Evolutionary conservation across 2,329 filamentous ascomycete genomes (phyloP), one percentile per base, ranked within the genome.

Genomic region (Rhynchosporium secalis): DNA sequence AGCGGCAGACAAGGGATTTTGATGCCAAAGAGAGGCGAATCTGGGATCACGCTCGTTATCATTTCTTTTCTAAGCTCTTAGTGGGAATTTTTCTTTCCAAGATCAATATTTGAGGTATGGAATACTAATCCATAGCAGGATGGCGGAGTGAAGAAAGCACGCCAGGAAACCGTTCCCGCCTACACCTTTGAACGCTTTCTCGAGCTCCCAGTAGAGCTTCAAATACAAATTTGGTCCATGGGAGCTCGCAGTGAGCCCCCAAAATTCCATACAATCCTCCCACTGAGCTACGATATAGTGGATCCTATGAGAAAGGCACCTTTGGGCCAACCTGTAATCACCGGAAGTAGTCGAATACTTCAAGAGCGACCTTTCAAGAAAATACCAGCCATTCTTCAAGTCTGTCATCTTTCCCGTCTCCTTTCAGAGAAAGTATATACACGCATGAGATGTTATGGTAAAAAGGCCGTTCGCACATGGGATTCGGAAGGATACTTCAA

Each of bases 401-500:
- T 59, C 2, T 59, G 56, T 29, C 46, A 36, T 2, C 33, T 51
- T 13, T 59, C 56, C 15, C 45, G 56, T 9, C 26, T 43, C n/a
- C 28, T 51, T 28, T 46, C 46, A 10, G 46, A 59, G 26, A 7
- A 26, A 20, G 40, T 59, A 38, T 48, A 59, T 38, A 59, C 56
- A 6, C 47, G 28, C 3, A 49, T 59, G 41, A 33, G 43, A 6
- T 47, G 46, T 15, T 56, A 41, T 15, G 29, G 47, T n/a, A n/a
- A 13, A 33, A 28, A 13, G 4, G 12, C 12, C 8, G 26, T 20
- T 20, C 20, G 13, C 20, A 29, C 47, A 51, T 31, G 8, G 47
- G 20, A 3, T n/a, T 36, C 29, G 29, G 47, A 51, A 8, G 47
- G 29, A 1, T 58, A 62, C 40, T 56, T 62, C 41, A 62, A 62